Evolutionary conservation across 2,329 filamentous ascomycete species (phyloP).

Genomic region (Colletotrichum spinosum): DNA sequence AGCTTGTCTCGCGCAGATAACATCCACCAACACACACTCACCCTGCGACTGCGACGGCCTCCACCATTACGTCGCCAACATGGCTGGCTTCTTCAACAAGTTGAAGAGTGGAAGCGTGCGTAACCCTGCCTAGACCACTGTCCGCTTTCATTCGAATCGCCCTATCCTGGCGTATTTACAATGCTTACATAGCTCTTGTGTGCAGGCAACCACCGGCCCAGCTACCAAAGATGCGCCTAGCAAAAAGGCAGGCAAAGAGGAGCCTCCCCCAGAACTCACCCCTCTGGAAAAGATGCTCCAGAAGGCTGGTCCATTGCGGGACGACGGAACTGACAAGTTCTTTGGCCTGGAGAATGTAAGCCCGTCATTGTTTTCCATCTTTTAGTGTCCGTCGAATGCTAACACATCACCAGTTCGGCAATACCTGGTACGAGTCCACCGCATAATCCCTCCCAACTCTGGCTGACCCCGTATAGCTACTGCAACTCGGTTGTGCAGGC

Average conservation of each 20-base stretch:
- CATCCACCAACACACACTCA: slow-evolving; percentile 18
- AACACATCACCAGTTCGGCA: slow-evolving; percentile 81
- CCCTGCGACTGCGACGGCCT: slow-evolving; percentile 17
- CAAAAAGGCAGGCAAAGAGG: slow-evolving; percentile 71
- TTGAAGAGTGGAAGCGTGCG: slow-evolving; percentile 68
- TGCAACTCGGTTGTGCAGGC: slow-evolving; percentile 99
- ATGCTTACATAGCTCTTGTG: slow-evolving; percentile 42
- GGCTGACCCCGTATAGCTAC: slow-evolving; percentile 71
- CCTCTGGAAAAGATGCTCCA: slow-evolving; percentile 81
- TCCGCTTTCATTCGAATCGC: slow-evolving; percentile 16
- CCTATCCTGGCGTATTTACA: slow-evolving; percentile 17
- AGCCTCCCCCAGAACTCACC: slow-evolving; percentile 68
- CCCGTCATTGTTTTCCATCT: slow-evolving; percentile 38
- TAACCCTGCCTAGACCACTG: slow-evolving; percentile 38
- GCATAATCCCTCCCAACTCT: slow-evolving; percentile 14
- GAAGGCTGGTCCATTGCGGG: slow-evolving; percentile 82
- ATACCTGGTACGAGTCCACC: slow-evolving; percentile 81
- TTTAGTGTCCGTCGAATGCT: slow-evolving; percentile 28
- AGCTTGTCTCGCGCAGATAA: slow-evolving; percentile 51
- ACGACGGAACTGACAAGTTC: slow-evolving; percentile 96
- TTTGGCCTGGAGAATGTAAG: slow-evolving; percentile 98
- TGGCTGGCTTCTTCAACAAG: slow-evolving; percentile 71
- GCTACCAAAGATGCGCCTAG: slow-evolving; percentile 58
- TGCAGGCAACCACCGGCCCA: slow-evolving; percentile 57
- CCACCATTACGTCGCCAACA: slow-evolving; percentile 44